Evolutionary conservation across 257 asterid species (phyloP).

Genomic region (Nicotiana benthamiana): DNA sequence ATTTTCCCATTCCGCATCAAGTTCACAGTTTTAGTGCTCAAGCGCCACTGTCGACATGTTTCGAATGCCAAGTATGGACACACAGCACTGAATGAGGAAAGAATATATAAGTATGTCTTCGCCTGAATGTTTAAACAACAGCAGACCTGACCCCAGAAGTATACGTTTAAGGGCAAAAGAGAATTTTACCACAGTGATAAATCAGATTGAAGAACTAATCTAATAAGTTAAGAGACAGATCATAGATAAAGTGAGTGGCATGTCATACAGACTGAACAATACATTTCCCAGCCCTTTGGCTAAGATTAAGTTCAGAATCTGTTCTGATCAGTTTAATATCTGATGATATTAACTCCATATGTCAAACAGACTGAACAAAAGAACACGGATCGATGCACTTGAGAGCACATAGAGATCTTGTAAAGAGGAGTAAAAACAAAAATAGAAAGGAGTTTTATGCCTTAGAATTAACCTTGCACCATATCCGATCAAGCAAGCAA

Average conservation of each 20-base stretch:
- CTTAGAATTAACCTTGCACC: conserved; percentile 78
- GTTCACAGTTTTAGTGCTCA: conserved; percentile 94
- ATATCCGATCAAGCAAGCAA: conserved; percentile 98
- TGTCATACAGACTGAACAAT: neutral
- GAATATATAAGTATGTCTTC: neutral
- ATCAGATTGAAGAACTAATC: neutral
- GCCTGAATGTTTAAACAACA: neutral
- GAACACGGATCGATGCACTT: neutral
- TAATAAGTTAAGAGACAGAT: neutral
- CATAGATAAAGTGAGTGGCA: neutral
- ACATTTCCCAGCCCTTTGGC: neutral
- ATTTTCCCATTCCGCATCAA: conserved; percentile 98
- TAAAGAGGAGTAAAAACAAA: conserved; percentile 4
- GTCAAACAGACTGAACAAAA: neutral
- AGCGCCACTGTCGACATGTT: conserved; percentile 97
- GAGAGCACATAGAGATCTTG: neutral
- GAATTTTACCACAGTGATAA: neutral
- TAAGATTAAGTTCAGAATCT: neutral
- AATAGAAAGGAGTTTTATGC: neutral
- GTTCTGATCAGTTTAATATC: neutral
- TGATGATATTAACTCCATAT: neutral
- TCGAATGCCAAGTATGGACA: conserved; percentile 98
- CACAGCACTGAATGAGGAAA: conserved; percentile 50
- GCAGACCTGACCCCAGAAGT: neutral
- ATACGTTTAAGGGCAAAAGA: neutral